Percentiles rank a stretch among this genome's conserved stretches.
Evolutionary conservation across 2,329 filamentous ascomycete genomes (phyloP).

Genomic region (Mycogone perniciosa): DNA sequence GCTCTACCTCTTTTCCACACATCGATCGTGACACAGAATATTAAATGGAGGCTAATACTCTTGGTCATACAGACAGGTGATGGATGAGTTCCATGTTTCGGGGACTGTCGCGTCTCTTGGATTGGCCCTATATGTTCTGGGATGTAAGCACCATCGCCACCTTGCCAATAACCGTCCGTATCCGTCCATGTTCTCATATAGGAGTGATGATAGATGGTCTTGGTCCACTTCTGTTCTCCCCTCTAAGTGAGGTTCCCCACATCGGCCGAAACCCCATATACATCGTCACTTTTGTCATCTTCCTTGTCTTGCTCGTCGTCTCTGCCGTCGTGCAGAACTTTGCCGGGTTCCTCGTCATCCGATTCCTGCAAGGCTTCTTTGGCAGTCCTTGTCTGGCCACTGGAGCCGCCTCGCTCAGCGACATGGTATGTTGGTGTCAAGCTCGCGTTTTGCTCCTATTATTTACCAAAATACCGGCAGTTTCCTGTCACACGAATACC

Average conservation of each 20-base stretch:
- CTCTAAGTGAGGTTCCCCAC: neutral
- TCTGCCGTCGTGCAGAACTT: neutral
- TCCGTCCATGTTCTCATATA: neutral
- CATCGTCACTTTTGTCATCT: neutral
- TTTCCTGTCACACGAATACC: neutral
- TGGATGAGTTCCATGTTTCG: neutral
- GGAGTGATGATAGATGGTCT: neutral
- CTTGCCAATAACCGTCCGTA: neutral
- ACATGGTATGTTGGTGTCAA: constrained; percentile 16
- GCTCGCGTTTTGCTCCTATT: neutral
- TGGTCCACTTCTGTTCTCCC: neutral
- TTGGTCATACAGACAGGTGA: neutral
- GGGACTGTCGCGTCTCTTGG: neutral
- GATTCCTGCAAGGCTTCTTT: constrained; percentile 60
- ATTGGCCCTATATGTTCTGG: neutral
- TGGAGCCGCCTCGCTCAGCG: constrained; percentile 42
- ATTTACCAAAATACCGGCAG: neutral
- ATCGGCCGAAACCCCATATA: neutral
- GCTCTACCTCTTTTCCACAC: neutral
- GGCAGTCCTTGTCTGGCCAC: constrained; percentile 58
- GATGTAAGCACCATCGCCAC: neutral
- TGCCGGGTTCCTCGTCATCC: constrained; percentile 51
- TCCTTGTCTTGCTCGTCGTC: neutral
- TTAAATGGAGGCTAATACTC: neutral
- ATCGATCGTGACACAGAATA: neutral